Evolutionary conservation across 2,329 filamentous ascomycete genomes (phyloP), one percentile per base, ranked within the genome.

Genomic region (Myriangium duriaei): DNA sequence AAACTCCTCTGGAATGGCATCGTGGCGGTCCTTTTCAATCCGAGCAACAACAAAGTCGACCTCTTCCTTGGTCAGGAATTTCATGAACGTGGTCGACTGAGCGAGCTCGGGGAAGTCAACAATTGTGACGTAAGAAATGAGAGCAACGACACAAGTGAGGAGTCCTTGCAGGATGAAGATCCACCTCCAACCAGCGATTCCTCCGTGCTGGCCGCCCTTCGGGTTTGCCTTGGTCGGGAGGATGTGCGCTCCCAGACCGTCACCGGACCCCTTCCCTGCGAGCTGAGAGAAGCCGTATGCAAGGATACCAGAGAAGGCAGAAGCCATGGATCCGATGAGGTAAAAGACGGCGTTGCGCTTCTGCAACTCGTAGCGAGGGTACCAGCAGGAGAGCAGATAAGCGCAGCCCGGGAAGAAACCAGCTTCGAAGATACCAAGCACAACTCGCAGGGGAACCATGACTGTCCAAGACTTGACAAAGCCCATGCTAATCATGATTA

Each of bases 371-470:
- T 55, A 58, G 3, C 54, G 51, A 7, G 54, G 52, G 30, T 56
- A 45, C 42, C 39, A 42, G 6, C 21, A 37, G 6, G 19, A 24
- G n/a, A 85, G 67, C 4, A 84, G 61, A 50, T 82, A 84, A 0
- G 81, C 76, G 35, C 72, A 78, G 36, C 51, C 52, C 5, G 52
- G 50, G 56, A 83, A 84, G 58, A 79, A 82, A 0, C 79, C 74
- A n/a, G 74, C 52, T 31, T 83, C 79, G 16, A 81, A 65, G 2
- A 77, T 45, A 34, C 79, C 79, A 11, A 81, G 63, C 2, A 82
- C 39, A 0, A 75, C 58, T 31, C 78, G 62, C 28, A 78, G 56
- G 0, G 60, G 74, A 0, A 72, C 61, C 38, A 81, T 55, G 15
- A 68, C 52, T 1, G 53, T 48, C 59, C 69, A 78, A 10, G 59